Evolutionary conservation across 208 protist genomes (phyloP).

Genomic region (Crithidia sp.): DNA sequence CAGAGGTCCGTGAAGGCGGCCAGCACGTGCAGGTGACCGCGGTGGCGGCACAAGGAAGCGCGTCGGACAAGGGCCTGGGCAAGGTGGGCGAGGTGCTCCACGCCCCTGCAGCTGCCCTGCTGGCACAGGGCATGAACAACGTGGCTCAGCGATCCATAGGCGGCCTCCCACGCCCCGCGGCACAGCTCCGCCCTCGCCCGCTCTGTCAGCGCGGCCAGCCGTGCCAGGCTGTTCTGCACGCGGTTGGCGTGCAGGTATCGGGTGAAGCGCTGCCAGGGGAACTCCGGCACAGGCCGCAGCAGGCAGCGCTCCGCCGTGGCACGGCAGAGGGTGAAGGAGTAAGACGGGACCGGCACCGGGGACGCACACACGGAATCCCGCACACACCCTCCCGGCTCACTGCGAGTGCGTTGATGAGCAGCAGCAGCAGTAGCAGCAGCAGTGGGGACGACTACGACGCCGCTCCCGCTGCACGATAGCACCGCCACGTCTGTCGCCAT

Average conservation of each 20-base stretch:
- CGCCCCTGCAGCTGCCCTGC: constrained; percentile 29
- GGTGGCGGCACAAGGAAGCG: constrained; percentile 30
- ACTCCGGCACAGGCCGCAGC: constrained; percentile 4
- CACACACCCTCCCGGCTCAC: no score
- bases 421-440: background rate
- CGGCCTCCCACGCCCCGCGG: constrained; percentile 22
- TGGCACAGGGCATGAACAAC: constrained; percentile 38
- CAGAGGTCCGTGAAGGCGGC: constrained; percentile 28
- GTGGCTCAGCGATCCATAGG: constrained; percentile 28
- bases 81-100: constrained; percentile 27
- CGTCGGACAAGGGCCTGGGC: constrained; percentile 30
- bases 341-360: background rate
- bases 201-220: constrained; percentile 12
- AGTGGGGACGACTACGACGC: background rate
- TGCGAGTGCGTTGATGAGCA: background rate
- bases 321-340: constrained; percentile 26
- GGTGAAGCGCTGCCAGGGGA: constrained; percentile 29
- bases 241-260: constrained; percentile 38
- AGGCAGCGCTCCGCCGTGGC: constrained; percentile 32
- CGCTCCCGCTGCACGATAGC: background rate
- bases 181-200: constrained; percentile 23
- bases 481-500: constrained; percentile 6
- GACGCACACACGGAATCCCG: background rate
- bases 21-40: constrained; percentile 27
- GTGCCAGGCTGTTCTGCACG: constrained; percentile 25